These are phyloP conservation scores for Cladophialophora carrionii DNA, from an alignment of 2,329 filamentous ascomycete species.

Conservation along the genomic window DNA sequence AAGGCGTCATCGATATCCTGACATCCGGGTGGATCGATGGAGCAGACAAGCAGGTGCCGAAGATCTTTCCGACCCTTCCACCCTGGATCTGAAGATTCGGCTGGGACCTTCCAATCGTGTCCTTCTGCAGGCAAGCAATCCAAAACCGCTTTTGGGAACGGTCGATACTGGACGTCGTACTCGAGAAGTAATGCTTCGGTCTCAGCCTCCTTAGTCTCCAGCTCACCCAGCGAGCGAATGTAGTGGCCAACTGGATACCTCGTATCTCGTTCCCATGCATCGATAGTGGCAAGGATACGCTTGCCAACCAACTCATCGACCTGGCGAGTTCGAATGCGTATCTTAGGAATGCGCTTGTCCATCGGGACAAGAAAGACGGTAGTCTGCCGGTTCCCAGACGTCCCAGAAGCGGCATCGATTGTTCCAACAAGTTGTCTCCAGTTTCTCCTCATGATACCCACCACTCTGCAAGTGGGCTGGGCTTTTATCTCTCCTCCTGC, in stretches of 20 bases:
- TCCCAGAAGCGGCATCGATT: slow-evolving; percentile 71
- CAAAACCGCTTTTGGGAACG: slow-evolving; percentile 92
- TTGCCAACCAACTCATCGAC: slow-evolving; percentile 87
- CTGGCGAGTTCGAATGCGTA: slow-evolving; percentile 87
- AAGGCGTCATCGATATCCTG: slow-evolving; percentile 98
- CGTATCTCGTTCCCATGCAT: slow-evolving; percentile 92
- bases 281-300: slow-evolving; percentile 88
- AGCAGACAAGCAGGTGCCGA: slow-evolving; percentile 85
- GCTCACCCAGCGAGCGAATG: slow-evolving; percentile 84
- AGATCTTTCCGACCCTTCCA: slow-evolving; percentile 87
- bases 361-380: slow-evolving; percentile 95
- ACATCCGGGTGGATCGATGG: slow-evolving; percentile 93
- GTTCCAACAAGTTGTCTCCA: slow-evolving; percentile 98
- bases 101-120: slow-evolving; percentile 89
- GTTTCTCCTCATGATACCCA: slow-evolving; percentile 91
- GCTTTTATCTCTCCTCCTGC: slow-evolving; percentile 74
- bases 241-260: slow-evolving; percentile 93
- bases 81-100: slow-evolving; percentile 75
- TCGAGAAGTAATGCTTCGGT: slow-evolving; percentile 93
- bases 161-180: slow-evolving; percentile 96
- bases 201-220: slow-evolving; percentile 97
- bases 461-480: slow-evolving; percentile 88
- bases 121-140: slow-evolving; percentile 91
- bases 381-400: slow-evolving; percentile 81
- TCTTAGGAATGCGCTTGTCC: slow-evolving; percentile 98